Conservation (phyloP, 2,329 filamentous ascomycete genomes). For the Falciphora oryzae region DNA sequence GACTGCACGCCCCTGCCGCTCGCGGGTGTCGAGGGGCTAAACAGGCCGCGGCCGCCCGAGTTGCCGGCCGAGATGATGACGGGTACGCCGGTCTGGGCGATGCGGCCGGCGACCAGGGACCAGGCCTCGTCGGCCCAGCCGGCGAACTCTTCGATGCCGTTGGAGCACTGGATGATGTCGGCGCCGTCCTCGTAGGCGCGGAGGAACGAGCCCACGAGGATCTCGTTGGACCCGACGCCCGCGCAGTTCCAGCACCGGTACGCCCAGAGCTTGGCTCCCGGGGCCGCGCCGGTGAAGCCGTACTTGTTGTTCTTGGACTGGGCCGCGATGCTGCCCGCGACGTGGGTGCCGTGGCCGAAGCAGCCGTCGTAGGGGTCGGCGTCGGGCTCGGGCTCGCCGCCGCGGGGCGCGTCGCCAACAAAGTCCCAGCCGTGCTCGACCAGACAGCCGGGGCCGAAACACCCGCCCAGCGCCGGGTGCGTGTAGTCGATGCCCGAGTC, state of each 20-base stretch:
- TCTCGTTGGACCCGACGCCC: constrained; percentile 20
- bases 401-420: constrained; percentile 15
- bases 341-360: constrained; percentile 21
- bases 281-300: constrained; percentile 20
- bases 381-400: constrained; percentile 11
- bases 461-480: constrained; percentile 23
- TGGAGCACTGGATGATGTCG: constrained; percentile 33
- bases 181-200: constrained; percentile 28
- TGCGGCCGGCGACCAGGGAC: constrained; percentile 31
- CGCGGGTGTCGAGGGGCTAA: constrained; percentile 4
- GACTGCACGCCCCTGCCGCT: constrained; percentile 4
- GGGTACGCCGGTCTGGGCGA: constrained; percentile 33
- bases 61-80: constrained; percentile 37
- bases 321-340: constrained; percentile 21
- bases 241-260: constrained; percentile 21
- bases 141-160: neutral
- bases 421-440: constrained; percentile 20
- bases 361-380: constrained; percentile 18
- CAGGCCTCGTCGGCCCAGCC: constrained; percentile 29
- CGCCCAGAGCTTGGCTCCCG: constrained; percentile 17
- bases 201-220: constrained; percentile 29
- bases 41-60: constrained; percentile 21
- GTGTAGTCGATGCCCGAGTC: constrained; percentile 15
- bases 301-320: constrained; percentile 11
- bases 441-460: constrained; percentile 19